Evolutionary conservation across 805 yeast species (phyloP).

Genomic region (Komagataella populi): DNA sequence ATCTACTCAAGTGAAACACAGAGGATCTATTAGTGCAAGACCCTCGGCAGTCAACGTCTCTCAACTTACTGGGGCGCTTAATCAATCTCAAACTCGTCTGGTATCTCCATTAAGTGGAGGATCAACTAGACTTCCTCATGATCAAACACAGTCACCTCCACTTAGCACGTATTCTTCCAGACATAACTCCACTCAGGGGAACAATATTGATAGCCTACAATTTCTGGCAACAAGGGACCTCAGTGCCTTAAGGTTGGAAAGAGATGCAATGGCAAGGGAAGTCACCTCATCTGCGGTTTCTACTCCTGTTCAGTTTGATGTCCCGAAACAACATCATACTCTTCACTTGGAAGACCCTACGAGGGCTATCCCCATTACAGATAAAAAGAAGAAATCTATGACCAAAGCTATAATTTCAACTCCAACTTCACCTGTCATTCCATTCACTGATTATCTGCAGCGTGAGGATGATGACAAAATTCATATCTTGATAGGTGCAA

Average conservation of each 20-base stretch:
- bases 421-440: slow-evolving; percentile 53
- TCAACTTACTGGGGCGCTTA: background rate
- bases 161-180: slow-evolving; percentile 5
- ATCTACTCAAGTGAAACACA: slow-evolving; percentile 26
- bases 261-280: slow-evolving; percentile 2
- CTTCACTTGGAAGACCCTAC: slow-evolving; percentile 4
- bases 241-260: slow-evolving; percentile 1
- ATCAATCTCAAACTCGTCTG: background rate
- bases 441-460: slow-evolving; percentile 59
- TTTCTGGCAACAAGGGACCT: slow-evolving; percentile 1
- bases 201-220: background rate
- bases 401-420: slow-evolving; percentile 40
- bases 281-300: background rate
- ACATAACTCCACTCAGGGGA: slow-evolving; percentile 5
- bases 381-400: slow-evolving; percentile 16
- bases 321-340: slow-evolving; percentile 7
- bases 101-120: background rate
- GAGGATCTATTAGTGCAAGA: slow-evolving; percentile 45
- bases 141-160: background rate
- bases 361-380: slow-evolving; percentile 5
- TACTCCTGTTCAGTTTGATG: slow-evolving; percentile 10
- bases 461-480: slow-evolving; percentile 73
- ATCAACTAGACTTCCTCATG: background rate
- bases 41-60: slow-evolving; percentile 22
- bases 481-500: slow-evolving; percentile 82